phyloP scores from a whole-genome alignment of 2,329 filamentous ascomycete genomes.

The Plectosphaerella sp. region DNA sequence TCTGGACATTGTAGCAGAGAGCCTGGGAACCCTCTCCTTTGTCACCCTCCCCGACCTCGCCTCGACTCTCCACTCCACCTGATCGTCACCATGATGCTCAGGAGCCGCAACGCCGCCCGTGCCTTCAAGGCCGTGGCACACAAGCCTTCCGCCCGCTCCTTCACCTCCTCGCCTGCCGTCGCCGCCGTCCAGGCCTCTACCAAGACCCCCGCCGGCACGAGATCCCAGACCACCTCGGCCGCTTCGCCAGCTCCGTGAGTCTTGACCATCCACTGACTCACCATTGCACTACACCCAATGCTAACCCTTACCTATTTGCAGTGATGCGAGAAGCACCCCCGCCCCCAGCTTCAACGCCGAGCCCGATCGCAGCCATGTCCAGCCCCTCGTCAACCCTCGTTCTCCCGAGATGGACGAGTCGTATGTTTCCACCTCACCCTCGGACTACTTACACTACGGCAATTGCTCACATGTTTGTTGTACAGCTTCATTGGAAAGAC shows the following conservation, averaged over 20 bases:
- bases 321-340: constrained; percentile 54
- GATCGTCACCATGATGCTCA: constrained; percentile 38
- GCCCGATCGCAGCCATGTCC: constrained; percentile 55
- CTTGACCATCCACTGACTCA: constrained; percentile 19
- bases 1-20: constrained; percentile 3
- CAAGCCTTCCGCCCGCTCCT: constrained; percentile 23
- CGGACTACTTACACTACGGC: constrained; percentile 1
- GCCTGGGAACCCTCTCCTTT: background rate
- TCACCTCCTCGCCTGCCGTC: constrained; percentile 34
- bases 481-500: constrained; percentile 85
- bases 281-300: constrained; percentile 4
- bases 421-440: constrained; percentile 43
- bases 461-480: constrained; percentile 5
- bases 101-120: constrained; percentile 40
- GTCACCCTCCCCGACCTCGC: background rate
- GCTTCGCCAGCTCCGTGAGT: constrained; percentile 51
- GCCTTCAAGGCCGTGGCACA: constrained; percentile 39
- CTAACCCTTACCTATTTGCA: constrained; percentile 20
- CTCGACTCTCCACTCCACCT: constrained; percentile 9
- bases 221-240: constrained; percentile 46
- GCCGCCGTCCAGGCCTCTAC: constrained; percentile 29
- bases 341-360: constrained; percentile 57
- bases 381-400: constrained; percentile 60
- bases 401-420: constrained; percentile 72
- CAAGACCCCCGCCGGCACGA: constrained; percentile 34